Conservation (phyloP, 495 filamentous ascomycete genomes). For the Penicillium coprophilum region DNA sequence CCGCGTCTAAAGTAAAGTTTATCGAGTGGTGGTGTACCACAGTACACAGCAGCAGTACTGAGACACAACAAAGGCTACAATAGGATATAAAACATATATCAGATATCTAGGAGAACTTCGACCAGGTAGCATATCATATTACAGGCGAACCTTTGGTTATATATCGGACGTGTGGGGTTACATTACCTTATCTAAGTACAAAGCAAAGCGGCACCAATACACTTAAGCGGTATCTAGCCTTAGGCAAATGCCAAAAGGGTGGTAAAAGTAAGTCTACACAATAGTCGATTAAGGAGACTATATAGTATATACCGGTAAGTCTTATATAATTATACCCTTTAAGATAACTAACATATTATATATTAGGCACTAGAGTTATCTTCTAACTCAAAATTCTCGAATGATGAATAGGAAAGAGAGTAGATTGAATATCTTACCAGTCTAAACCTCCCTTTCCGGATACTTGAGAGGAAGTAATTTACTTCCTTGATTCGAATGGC, state of each 20-base stretch:
- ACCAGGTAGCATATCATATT: constrained; percentile 5
- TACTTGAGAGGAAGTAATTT: not conserved
- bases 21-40: not conserved
- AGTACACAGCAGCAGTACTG: not conserved
- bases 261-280: not conserved
- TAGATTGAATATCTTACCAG: not conserved
- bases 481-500: not conserved
- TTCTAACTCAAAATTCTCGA: too few relatives aligned
- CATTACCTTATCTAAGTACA: not conserved
- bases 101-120: constrained; percentile 1
- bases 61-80: constrained; percentile 4
- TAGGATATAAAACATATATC: constrained; percentile 5
- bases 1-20: constrained; percentile 1
- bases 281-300: constrained; percentile 1
- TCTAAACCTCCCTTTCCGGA: not conserved
- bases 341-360: too few relatives aligned
- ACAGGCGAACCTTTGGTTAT: constrained; percentile 1
- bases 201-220: not conserved
- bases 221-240: not conserved
- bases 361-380: too few relatives aligned
- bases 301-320: not conserved
- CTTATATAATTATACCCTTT: not conserved
- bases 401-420: too few relatives aligned
- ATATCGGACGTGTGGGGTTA: not conserved
- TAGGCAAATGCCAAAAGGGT: constrained; percentile 3